phyloP scores from a whole-genome alignment of 2,329 filamentous ascomycete genomes.

The Sarocladium oryzae region DNA sequence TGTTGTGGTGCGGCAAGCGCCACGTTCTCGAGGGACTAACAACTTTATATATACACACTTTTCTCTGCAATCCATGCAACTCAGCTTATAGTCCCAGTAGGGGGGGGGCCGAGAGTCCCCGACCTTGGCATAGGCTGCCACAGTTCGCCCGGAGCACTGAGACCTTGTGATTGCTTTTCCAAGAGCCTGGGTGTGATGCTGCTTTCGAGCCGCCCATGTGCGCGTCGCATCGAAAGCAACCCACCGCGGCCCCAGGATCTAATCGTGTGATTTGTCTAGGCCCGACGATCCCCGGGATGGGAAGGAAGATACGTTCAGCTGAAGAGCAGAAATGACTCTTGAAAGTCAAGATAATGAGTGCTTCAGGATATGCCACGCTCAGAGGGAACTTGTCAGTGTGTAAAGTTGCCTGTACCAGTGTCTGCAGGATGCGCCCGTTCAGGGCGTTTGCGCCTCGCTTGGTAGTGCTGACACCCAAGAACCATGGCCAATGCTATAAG shows the following conservation, averaged over 20 bases:
- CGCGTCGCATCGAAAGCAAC: neutral
- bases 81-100: neutral
- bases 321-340: too few species aligned
- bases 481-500: too few species aligned
- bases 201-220: neutral
- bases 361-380: too few species aligned
- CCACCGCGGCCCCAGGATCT: neutral
- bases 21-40: neutral
- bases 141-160: neutral
- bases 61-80: too few species aligned
- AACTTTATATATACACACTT: too few species aligned
- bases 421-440: too few species aligned
- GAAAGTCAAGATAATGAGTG: too few species aligned
- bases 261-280: neutral
- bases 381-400: too few species aligned
- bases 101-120: neutral
- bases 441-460: too few species aligned
- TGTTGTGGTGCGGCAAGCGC: neutral
- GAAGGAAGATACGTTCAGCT: too few species aligned
- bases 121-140: conserved; percentile 3
- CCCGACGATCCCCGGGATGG: neutral
- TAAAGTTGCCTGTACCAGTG: too few species aligned
- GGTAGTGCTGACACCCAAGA: too few species aligned
- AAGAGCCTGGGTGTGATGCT: neutral
- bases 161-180: neutral